phyloP scores from a whole-genome alignment of 768 basidiomycete genomes.

The Phanerodontia chrysosporium region DNA sequence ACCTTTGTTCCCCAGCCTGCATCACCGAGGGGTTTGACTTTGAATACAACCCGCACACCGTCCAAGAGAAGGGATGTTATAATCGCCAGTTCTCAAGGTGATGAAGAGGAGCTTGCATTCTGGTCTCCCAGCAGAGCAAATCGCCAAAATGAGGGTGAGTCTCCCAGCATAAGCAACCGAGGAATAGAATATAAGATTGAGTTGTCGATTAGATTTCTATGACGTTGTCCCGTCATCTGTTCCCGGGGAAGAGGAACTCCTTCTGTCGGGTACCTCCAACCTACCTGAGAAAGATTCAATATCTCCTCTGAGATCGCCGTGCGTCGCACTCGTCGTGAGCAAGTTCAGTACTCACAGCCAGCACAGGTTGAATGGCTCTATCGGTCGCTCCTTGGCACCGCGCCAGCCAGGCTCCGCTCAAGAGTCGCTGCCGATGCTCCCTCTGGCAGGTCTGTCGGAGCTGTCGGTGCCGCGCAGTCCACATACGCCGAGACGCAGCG shows the following conservation, averaged over 20 bases:
- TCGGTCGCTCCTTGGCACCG: no score
- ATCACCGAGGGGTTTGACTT: constrained; percentile 6
- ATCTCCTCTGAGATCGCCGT: not conserved
- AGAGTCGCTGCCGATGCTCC: no score
- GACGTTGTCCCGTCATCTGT: constrained; percentile 1
- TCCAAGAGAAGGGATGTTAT: not conserved
- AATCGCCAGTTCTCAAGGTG: not conserved
- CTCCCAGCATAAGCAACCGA: no score
- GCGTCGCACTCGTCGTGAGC: not conserved
- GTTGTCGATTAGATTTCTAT: not conserved
- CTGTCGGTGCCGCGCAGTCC: not conserved
- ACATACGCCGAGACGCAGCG: not conserved
- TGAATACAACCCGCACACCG: constrained; percentile 17
- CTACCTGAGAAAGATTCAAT: no score
- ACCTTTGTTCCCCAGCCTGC: not conserved
- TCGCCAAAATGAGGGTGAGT: not conserved
- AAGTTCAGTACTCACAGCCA: not conserved
- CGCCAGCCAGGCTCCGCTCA: no score
- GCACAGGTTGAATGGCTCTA: no score
- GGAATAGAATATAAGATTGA: no score
- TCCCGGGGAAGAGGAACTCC: not conserved
- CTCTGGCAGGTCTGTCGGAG: no score
- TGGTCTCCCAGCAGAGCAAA: not conserved
- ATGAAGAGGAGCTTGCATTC: not conserved
- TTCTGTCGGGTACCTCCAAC: not conserved